Percentiles rank a stretch among this genome's conserved stretches.
These are phyloP conservation scores for Xylaria hypoxylon DNA, from an alignment of 2,329 filamentous ascomycete species.

Conservation along the genomic window DNA sequence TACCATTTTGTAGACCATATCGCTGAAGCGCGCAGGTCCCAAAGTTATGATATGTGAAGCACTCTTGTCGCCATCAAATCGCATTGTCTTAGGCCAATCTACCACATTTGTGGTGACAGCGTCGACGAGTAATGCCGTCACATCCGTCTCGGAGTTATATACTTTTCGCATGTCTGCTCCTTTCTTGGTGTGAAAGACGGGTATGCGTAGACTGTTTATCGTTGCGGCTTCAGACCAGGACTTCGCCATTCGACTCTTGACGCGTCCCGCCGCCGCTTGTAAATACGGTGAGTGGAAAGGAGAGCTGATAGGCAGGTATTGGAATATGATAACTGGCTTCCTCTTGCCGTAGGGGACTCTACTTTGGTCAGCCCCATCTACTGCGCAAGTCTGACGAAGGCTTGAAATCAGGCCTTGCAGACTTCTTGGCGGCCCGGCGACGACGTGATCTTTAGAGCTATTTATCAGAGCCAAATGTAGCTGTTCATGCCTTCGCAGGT, in stretches of 20 bases:
- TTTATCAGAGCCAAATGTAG: slow-evolving; percentile 96
- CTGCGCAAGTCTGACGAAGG: slow-evolving; percentile 93
- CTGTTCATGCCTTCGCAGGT: slow-evolving; percentile 89
- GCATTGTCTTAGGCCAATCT: slow-evolving; percentile 31
- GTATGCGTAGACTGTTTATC: slow-evolving; percentile 70
- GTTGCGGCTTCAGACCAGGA: slow-evolving; percentile 77
- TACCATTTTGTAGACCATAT: slow-evolving; percentile 32
- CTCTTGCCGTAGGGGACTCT: slow-evolving; percentile 93
- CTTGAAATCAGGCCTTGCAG: slow-evolving; percentile 95
- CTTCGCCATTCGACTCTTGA: slow-evolving; percentile 87
- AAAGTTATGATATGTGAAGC: slow-evolving; percentile 30
- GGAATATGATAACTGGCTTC: slow-evolving; percentile 95
- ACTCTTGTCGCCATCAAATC: not conserved
- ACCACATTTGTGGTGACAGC: slow-evolving; percentile 29
- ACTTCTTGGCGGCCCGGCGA: slow-evolving; percentile 96
- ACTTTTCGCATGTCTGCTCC: slow-evolving; percentile 25
- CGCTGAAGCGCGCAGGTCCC: slow-evolving; percentile 32
- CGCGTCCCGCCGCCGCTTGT: slow-evolving; percentile 79
- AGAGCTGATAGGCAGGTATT: slow-evolving; percentile 95
- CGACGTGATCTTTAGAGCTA: slow-evolving; percentile 95
- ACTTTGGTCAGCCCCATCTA: slow-evolving; percentile 94
- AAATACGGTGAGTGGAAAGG: slow-evolving; percentile 98
- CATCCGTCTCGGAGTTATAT: slow-evolving; percentile 13
- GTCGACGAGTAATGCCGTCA: slow-evolving; percentile 21
- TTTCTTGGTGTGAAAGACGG: slow-evolving; percentile 81